Evolutionary conservation across 2,329 filamentous ascomycete genomes (phyloP).

Genomic region (Raffaelea albimanens): DNA sequence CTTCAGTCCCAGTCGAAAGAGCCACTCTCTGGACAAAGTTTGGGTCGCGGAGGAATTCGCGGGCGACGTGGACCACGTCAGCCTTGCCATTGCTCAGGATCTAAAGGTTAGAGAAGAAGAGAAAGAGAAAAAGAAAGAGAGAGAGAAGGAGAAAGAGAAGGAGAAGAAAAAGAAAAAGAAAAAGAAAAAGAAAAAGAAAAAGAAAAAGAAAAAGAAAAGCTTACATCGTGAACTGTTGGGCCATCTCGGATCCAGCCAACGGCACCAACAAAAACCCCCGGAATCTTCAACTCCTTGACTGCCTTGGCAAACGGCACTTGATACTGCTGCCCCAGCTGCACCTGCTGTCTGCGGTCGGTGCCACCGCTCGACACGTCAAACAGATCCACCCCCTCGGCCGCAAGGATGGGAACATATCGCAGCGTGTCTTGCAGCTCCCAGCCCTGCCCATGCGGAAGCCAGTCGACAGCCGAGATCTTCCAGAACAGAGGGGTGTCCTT

Average conservation of each 20-base stretch:
- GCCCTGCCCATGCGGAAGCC: conserved; percentile 53
- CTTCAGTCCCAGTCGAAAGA: not conserved
- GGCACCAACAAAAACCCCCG: not conserved
- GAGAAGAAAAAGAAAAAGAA: not conserved
- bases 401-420: conserved; percentile 52
- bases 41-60: not conserved
- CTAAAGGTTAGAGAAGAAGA: not conserved
- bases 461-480: conserved; percentile 63
- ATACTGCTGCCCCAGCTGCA: conserved; percentile 53
- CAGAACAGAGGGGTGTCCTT: conserved; percentile 61
- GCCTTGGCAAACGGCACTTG: conserved; percentile 61
- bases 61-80: not conserved
- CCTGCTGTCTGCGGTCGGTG: conserved; percentile 48
- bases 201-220: not conserved
- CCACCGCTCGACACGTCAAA: conserved; percentile 65
- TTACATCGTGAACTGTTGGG: not conserved
- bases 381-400: conserved; percentile 59
- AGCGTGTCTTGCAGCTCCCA: conserved; percentile 61
- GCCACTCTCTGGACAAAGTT: not conserved
- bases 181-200: not conserved
- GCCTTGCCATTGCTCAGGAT: not conserved
- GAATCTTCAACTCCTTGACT: conserved; percentile 44
- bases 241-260: conserved; percentile 1
- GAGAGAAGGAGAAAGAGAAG: not conserved
- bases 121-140: not conserved